Evolutionary conservation across 495 filamentous ascomycete genomes (phyloP).

Genomic region (Hypoxylon crocopeplum): DNA sequence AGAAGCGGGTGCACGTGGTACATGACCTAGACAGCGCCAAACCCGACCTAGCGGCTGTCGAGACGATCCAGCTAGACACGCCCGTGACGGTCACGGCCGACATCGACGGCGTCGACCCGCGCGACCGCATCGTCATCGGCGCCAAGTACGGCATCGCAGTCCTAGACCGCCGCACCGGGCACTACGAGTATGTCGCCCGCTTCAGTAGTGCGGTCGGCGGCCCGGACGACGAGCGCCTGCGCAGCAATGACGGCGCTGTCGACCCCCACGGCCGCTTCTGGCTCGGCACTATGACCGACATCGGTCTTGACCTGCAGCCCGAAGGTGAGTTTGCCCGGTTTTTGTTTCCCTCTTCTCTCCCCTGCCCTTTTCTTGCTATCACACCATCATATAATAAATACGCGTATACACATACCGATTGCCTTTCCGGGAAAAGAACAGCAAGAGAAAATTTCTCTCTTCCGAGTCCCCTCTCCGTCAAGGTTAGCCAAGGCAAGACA

Average conservation of each 20-base stretch:
- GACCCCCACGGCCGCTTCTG: conserved; percentile 86
- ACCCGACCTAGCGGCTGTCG: conserved; percentile 61
- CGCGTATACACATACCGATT: no score
- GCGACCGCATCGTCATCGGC: conserved; percentile 73
- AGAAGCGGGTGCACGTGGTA: conserved; percentile 75
- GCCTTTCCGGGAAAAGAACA: no score
- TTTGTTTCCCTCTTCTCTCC: not conserved
- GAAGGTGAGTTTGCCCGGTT: conserved; percentile 56
- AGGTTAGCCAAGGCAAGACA: no score
- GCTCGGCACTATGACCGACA: conserved; percentile 90
- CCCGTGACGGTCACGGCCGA: conserved; percentile 83
- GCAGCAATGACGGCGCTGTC: conserved; percentile 82
- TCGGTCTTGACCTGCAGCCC: conserved; percentile 55
- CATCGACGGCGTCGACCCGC: conserved; percentile 70
- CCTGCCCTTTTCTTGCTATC: not conserved
- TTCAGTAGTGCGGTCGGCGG: conserved; percentile 58
- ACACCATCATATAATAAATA: no score
- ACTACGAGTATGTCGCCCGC: conserved; percentile 51
- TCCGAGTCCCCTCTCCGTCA: no score
- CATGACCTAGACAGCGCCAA: conserved; percentile 58
- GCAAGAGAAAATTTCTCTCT: no score
- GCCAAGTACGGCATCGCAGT: conserved; percentile 83
- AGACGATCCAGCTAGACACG: conserved; percentile 68
- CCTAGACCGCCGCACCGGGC: conserved; percentile 68
- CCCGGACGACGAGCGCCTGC: conserved; percentile 53